phyloP scores from a whole-genome alignment of 176 grass and related monocot genomes.

The Tuctoria greenei region DNA sequence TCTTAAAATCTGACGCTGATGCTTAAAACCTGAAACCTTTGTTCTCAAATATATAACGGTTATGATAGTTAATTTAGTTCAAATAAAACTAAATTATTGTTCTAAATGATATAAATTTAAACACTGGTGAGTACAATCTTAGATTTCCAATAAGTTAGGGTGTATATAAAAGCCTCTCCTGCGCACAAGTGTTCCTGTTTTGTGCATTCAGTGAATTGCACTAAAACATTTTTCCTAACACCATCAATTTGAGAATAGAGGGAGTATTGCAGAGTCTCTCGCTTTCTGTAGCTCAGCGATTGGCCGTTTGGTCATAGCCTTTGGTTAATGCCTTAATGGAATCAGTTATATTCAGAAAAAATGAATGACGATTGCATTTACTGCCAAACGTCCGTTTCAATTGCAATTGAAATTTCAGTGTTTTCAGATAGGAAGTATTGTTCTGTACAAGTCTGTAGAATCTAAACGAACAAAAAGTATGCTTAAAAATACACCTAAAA shows the following conservation, averaged over 20 bases:
- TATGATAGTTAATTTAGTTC: too few relatives aligned
- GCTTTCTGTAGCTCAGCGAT: neutral
- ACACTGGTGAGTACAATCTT: neutral
- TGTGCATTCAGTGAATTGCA: slow-evolving; percentile 12
- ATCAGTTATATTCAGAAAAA: neutral
- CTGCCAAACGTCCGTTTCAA: slow-evolving; percentile 1
- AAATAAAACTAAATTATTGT: too few relatives aligned
- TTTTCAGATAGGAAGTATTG: neutral
- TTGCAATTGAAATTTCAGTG: neutral
- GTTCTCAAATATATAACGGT: too few relatives aligned
- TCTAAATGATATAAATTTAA: too few relatives aligned
- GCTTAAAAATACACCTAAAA: neutral
- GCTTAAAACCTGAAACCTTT: too few relatives aligned
- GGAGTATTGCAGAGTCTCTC: neutral
- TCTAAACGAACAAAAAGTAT: neutral
- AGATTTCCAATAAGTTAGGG: neutral
- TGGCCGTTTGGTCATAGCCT: neutral
- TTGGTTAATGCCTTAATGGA: neutral
- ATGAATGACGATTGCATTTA: neutral
- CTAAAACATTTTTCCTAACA: too few relatives aligned
- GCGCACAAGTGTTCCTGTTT: neutral
- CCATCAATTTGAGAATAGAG: too few relatives aligned
- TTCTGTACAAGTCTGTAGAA: neutral
- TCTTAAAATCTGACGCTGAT: too few relatives aligned
- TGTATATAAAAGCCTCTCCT: neutral